Conservation (phyloP, 345 rosid species). For the Populus davidiana region DNA sequence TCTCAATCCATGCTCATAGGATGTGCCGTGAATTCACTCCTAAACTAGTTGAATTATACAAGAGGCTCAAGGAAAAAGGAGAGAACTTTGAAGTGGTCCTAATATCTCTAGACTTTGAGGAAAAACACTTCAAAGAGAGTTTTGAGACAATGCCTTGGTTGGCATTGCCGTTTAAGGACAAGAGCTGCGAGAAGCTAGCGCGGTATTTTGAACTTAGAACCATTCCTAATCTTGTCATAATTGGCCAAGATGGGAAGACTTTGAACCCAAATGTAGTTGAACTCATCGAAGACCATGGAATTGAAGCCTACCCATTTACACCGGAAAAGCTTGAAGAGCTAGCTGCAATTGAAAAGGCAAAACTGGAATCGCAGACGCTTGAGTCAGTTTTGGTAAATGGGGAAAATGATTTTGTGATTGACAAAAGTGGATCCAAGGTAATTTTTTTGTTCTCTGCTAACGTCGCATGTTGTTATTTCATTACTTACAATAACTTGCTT, state of each 20-base stretch:
- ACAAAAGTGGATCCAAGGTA: conserved; percentile 55
- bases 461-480: neutral
- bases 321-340: conserved; percentile 47
- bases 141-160: conserved; percentile 62
- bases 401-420: conserved; percentile 56
- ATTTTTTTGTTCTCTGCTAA: neutral
- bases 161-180: conserved; percentile 60
- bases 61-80: conserved; percentile 48
- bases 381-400: conserved; percentile 56
- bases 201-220: conserved; percentile 50
- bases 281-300: conserved; percentile 58
- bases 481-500: too few relatives aligned
- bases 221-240: conserved; percentile 57
- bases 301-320: conserved; percentile 63
- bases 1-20: conserved; percentile 25
- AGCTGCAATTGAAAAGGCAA: conserved; percentile 48
- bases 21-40: conserved; percentile 43
- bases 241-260: conserved; percentile 73
- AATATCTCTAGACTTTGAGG: conserved; percentile 55
- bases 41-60: conserved; percentile 46
- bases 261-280: conserved; percentile 51
- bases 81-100: conserved; percentile 63
- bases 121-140: conserved; percentile 47
- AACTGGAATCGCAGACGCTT: conserved; percentile 51
- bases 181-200: conserved; percentile 41